A percentile compares a stretch with the other conserved stretches of the same genome.
These are phyloP conservation scores for Torrubiellomyces zombiae DNA, from an alignment of 2,329 filamentous ascomycete genomes.

Conservation along the genomic window DNA sequence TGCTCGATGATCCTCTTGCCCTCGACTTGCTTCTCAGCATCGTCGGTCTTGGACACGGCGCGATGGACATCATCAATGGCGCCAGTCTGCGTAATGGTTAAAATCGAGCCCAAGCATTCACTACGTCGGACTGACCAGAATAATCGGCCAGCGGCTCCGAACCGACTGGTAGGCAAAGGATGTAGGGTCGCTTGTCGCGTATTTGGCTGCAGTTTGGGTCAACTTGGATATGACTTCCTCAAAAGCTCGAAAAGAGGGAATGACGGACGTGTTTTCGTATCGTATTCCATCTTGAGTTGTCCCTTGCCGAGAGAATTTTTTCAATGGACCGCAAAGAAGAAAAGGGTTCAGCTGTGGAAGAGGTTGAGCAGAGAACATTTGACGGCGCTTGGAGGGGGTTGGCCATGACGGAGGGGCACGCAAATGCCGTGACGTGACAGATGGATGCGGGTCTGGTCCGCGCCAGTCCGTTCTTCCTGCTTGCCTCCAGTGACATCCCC, in stretches of 20 bases:
- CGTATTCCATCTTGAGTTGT: conserved; percentile 45
- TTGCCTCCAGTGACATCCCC: too few relatives aligned
- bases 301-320: not conserved
- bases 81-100: conserved; percentile 67
- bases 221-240: not conserved
- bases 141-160: conserved; percentile 80
- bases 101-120: not conserved
- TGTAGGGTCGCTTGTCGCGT: conserved; percentile 60
- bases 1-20: conserved; percentile 74
- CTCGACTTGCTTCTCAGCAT: conserved; percentile 52
- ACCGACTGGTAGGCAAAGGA: conserved; percentile 83
- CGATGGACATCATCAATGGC: conserved; percentile 92
- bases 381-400: too few relatives aligned
- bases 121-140: conserved; percentile 44
- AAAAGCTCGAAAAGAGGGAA: too few relatives aligned
- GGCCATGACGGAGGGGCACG: too few relatives aligned
- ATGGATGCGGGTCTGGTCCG: too few relatives aligned
- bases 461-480: too few relatives aligned
- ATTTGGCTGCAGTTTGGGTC: conserved; percentile 41
- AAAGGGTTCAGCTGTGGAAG: too few relatives aligned
- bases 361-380: too few relatives aligned
- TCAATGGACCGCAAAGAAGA: too few relatives aligned
- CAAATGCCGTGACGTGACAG: too few relatives aligned
- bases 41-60: conserved; percentile 39
- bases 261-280: conserved; percentile 54